Conservation (phyloP, 805 yeast genomes). For the Saccharomycopsis sp. region DNA sequence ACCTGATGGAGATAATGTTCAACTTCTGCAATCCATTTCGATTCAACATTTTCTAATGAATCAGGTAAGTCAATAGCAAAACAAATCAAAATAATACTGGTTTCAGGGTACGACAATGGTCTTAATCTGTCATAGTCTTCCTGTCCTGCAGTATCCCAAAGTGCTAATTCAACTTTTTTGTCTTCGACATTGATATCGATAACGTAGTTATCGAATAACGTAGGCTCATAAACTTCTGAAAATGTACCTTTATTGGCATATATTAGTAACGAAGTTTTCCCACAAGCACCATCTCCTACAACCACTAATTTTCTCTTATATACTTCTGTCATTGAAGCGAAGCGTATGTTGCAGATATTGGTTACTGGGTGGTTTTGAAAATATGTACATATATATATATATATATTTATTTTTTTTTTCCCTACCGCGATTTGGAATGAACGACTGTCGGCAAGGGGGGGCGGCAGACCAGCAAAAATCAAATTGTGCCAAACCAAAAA, state of each 20-base stretch:
- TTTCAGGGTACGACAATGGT: conserved; percentile 60
- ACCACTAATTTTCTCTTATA: conserved; percentile 76
- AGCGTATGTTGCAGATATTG: too few relatives aligned
- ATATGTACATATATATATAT: too few relatives aligned
- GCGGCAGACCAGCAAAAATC: too few relatives aligned
- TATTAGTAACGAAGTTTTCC: conserved; percentile 87
- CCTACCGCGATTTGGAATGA: too few relatives aligned
- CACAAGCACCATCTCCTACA: conserved; percentile 98
- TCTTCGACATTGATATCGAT: conserved; percentile 93
- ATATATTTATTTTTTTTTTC: too few relatives aligned
- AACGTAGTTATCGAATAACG: conserved; percentile 95
- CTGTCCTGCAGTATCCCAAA: conserved; percentile 99
- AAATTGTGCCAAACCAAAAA: too few relatives aligned
- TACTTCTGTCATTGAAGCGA: too few relatives aligned
- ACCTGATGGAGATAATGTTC: conserved; percentile 90
- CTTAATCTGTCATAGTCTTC: conserved; percentile 81
- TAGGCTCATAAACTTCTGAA: conserved; percentile 93
- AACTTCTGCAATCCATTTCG: conserved; percentile 93
- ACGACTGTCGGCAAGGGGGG: too few relatives aligned
- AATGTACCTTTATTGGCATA: conserved; percentile 81
- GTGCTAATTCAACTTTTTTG: conserved; percentile 84
- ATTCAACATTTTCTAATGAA: conserved; percentile 88
- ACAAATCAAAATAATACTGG: conserved; percentile 86
- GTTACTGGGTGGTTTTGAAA: too few relatives aligned
- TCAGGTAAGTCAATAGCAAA: conserved; percentile 88